phyloP scores from a whole-genome alignment of 345 rosid species.

The Linum lewisii region DNA sequence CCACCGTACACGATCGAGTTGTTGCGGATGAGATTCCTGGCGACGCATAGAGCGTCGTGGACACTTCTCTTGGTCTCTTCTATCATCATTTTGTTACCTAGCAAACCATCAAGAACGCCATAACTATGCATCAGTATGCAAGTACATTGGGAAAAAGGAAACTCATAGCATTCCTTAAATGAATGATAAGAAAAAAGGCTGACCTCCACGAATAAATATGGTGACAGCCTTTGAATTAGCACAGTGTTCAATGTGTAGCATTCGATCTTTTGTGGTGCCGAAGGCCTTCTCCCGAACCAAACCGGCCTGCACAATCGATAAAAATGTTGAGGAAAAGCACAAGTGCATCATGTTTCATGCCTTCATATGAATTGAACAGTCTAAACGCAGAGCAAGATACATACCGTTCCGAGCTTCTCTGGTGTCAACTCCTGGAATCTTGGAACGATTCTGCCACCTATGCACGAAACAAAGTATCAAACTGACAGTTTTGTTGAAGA shows the following conservation, averaged over 20 bases:
- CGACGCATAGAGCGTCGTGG: conserved; percentile 91
- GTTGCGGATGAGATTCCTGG: conserved; percentile 88
- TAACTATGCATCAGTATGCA: neutral
- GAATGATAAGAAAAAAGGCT: conserved; percentile 3
- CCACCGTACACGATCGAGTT: conserved; percentile 95
- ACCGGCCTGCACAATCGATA: conserved; percentile 50
- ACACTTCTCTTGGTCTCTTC: conserved; percentile 97
- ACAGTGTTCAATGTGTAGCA: conserved; percentile 74
- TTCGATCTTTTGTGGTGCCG: conserved; percentile 74
- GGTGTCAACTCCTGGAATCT: conserved; percentile 94
- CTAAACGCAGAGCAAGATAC: neutral
- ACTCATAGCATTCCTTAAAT: neutral
- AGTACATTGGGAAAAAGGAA: neutral
- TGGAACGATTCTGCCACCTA: conserved; percentile 97
- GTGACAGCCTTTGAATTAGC: conserved; percentile 82
- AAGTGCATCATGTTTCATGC: conserved; percentile 4
- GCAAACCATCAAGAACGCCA: conserved; percentile 17
- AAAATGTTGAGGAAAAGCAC: conserved; percentile 3
- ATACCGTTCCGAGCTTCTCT: conserved; percentile 88
- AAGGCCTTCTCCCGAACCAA: conserved; percentile 66
- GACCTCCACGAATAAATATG: conserved; percentile 94
- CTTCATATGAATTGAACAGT: neutral
- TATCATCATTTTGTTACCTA: conserved; percentile 95
- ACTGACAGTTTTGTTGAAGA: neutral
- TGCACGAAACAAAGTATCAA: conserved; percentile 13